phyloP scores from a whole-genome alignment of 345 rosid species.

The Lepidium africanum region DNA sequence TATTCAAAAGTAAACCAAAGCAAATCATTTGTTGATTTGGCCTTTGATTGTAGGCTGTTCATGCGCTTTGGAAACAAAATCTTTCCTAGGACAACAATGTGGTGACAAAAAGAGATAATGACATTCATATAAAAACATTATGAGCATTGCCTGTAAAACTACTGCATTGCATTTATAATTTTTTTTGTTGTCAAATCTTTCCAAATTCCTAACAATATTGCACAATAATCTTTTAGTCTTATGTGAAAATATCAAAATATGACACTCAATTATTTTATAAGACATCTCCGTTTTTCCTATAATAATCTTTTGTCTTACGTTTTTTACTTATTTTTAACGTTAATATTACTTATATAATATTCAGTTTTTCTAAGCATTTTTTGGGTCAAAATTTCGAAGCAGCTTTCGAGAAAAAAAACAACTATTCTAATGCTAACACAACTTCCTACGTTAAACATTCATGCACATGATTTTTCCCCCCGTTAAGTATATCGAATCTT shows the following conservation, averaged over 20 bases:
- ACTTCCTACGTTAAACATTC: neutral
- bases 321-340: too few species aligned
- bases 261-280: too few species aligned
- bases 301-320: too few species aligned
- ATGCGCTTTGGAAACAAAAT: neutral
- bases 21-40: slow-evolving; percentile 20
- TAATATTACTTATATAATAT: too few species aligned
- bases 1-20: slow-evolving; percentile 23
- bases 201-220: too few species aligned
- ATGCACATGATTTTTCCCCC: neutral
- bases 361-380: too few species aligned
- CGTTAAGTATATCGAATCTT: neutral
- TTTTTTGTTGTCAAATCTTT: too few species aligned
- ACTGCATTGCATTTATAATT: neutral
- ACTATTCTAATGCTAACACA: neutral
- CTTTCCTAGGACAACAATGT: neutral
- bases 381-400: too few species aligned
- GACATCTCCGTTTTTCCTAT: too few species aligned
- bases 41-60: slow-evolving; percentile 14
- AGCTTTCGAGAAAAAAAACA: neutral
- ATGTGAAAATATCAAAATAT: too few species aligned
- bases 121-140: slow-evolving; percentile 9
- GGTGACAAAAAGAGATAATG: slow-evolving; percentile 8
- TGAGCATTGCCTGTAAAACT: slow-evolving; percentile 1
- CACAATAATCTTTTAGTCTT: too few species aligned